Evolutionary conservation across 305 asterid species (phyloP), one percentile per base, ranked within the genome.

Genomic region (Fraxinus floribunda): DNA sequence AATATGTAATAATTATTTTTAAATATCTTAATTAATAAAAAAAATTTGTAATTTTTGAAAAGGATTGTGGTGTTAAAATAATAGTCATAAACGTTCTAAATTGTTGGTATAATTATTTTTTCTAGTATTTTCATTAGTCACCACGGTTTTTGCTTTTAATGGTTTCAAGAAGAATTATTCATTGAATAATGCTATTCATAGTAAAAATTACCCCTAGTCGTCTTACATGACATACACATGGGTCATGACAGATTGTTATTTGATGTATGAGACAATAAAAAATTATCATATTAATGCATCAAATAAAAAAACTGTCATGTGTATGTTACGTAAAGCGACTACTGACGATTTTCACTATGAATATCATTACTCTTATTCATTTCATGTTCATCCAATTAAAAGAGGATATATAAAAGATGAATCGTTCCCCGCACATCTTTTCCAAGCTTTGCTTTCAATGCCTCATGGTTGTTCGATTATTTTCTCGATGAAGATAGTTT

Each of bases 361-460:
- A 36, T 35, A 35, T 0, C 9, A 36, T 6, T 36, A 36, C 2
- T 38, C 10, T 38, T 38, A 7, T 38, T 38, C 44, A 38, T 38
- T 7, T 44, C 55, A 44, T 11, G n/a, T 35, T 41, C 39, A 24
- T 15, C 41, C 66, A 55, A 24, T 7, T 11, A 2, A 20, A 81
- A 35, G 29, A 39, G 66, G 7, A 13, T 49, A 34, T 38, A 76
- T 13, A 36, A 60, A 81, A 71, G 66, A 76, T 76, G 57, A 18
- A 57, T 70, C 36, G 39, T 57, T 22, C 82, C 82, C 79, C 75
- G 85, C 75, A 34, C 70, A 13, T 38, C 73, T 41, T 81, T 41
- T 20, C 7, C 2, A 4, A 29, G 1, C 7, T 20, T 15, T 8
- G 22, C 29, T 22, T 60, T 60, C 0, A 5, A 9, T 9, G 3